A percentile compares a stretch with the other conserved stretches of the same genome.
phyloP scores from a whole-genome alignment of 2,329 filamentous ascomycete species.

The Cladosporium sp. region DNA sequence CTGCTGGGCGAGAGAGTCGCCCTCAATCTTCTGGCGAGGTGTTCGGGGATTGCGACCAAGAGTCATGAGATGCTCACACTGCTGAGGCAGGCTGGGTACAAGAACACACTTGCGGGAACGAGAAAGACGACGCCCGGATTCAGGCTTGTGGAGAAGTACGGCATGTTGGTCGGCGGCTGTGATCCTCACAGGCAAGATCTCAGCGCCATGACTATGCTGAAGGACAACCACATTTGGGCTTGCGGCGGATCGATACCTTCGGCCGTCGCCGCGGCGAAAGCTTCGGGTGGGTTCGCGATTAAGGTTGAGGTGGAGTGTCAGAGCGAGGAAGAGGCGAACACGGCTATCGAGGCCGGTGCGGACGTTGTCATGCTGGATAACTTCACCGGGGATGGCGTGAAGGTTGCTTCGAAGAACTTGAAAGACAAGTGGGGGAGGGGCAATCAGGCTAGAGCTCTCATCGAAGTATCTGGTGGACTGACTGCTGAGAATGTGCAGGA shows the following conservation, averaged over 20 bases:
- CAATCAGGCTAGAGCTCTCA: slow-evolving; percentile 51
- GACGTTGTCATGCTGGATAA: slow-evolving; percentile 98
- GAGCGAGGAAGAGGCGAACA: slow-evolving; percentile 80
- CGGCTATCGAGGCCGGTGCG: slow-evolving; percentile 84
- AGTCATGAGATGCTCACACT: slow-evolving; percentile 45
- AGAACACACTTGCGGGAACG: slow-evolving; percentile 83
- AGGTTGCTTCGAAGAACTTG: slow-evolving; percentile 66
- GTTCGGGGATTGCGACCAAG: slow-evolving; percentile 81
- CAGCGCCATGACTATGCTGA: slow-evolving; percentile 91
- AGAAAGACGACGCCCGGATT: slow-evolving; percentile 97
- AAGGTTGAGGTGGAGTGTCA: slow-evolving; percentile 97
- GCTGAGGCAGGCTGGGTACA: slow-evolving; percentile 63
- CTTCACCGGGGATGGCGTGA: slow-evolving; percentile 76
- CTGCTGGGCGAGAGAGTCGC: slow-evolving; percentile 92
- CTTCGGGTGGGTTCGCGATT: slow-evolving; percentile 79
- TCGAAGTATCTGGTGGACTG: slow-evolving; percentile 90
- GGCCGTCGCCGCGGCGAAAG: slow-evolving; percentile 78
- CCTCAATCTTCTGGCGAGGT: slow-evolving; percentile 83
- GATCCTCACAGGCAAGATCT: slow-evolving; percentile 91
- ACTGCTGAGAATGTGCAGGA: slow-evolving; percentile 75
- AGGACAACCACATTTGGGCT: slow-evolving; percentile 98
- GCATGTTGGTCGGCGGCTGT: slow-evolving; percentile 89
- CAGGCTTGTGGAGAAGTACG: slow-evolving; percentile 94
- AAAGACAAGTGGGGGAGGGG: slow-evolving; percentile 74
- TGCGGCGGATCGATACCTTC: slow-evolving; percentile 75